These are phyloP conservation scores for Adiantum capillusveneris DNA, from an alignment of 75 land plant species.

Conservation along the genomic window DNA sequence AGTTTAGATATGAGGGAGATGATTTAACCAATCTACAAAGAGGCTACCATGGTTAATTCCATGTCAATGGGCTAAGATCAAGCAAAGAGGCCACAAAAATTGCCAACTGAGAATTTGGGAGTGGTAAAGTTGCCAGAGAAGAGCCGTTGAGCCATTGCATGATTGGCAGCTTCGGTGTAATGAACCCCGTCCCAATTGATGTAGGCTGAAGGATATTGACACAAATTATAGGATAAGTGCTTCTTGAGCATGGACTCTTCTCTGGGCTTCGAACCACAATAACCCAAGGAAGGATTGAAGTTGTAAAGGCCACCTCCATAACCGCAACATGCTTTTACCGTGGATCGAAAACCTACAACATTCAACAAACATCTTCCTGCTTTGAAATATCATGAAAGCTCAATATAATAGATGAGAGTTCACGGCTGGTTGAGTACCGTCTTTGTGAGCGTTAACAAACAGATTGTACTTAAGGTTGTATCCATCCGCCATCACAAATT, in stretches of 20 bases:
- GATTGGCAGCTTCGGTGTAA: constrained; percentile 59
- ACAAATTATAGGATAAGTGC: constrained; percentile 4
- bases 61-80: too few relatives aligned
- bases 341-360: constrained; percentile 45
- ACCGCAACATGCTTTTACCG: constrained; percentile 49
- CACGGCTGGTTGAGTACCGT: constrained; percentile 25
- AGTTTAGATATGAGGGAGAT: too few relatives aligned
- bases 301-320: constrained; percentile 39
- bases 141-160: constrained; percentile 29
- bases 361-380: background rate
- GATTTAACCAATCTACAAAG: too few relatives aligned
- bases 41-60: too few relatives aligned
- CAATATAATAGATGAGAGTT: background rate
- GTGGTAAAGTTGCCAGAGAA: constrained; percentile 33
- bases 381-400: background rate
- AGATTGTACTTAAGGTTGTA: constrained; percentile 48
- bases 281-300: background rate
- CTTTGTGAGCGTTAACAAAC: constrained; percentile 25
- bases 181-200: constrained; percentile 79
- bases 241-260: background rate
- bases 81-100: constrained; percentile 25
- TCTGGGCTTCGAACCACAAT: background rate
- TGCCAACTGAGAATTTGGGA: constrained; percentile 20
- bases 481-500: constrained; percentile 41
- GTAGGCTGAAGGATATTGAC: constrained; percentile 26